Evolutionary conservation across 345 rosid genomes (phyloP), one percentile per base, ranked within the genome.

Genomic region (Melaleuca quinquenervia): DNA sequence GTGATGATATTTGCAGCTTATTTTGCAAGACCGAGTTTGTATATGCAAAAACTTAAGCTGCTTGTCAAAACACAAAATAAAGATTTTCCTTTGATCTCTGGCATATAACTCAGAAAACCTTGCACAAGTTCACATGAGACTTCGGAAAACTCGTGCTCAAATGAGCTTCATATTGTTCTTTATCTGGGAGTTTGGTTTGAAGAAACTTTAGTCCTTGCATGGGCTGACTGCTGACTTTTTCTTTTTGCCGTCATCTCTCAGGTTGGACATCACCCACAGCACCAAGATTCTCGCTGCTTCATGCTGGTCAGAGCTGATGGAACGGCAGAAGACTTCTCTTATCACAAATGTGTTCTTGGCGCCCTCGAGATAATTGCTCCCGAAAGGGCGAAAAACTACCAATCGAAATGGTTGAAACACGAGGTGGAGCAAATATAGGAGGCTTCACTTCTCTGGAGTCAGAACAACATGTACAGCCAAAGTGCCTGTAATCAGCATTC

Each of bases 341-440:
- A 96, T 84, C 98, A 85, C 82, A 97, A 96, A 84, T 97, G 99
- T 87, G 91, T 96, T 24, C 54, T 86, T 14, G 94, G 94, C 16
- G 98, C 98, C 78, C 95, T 94, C 26, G 91, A 92, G 91, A 88
- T 95, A 85, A 91, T 96, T 85, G 97, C 95, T 6, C 99, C 99
- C 8, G 26, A 16, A 13, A 92, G 84, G 88, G 92, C 93, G 22
- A 85, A 90, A 82, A 89, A 87, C 16, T 96, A 94, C 86, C 88
- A 85, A 58, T 82, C 90, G 74, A 94, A 87, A 89, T 89, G 89
- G 90, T 52, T 88, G 54, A 83, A 85, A 36, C 84, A 55, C 52
- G 82, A 44, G 26, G 84, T 24, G 6, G 50, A 41, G 27, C 70
- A 50, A 48, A 11, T 21, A 36, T 70, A 70, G 80, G 26, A 27